Conservation (phyloP, 169 alveolate genomes). For the Eimeria acervulina region DNA sequence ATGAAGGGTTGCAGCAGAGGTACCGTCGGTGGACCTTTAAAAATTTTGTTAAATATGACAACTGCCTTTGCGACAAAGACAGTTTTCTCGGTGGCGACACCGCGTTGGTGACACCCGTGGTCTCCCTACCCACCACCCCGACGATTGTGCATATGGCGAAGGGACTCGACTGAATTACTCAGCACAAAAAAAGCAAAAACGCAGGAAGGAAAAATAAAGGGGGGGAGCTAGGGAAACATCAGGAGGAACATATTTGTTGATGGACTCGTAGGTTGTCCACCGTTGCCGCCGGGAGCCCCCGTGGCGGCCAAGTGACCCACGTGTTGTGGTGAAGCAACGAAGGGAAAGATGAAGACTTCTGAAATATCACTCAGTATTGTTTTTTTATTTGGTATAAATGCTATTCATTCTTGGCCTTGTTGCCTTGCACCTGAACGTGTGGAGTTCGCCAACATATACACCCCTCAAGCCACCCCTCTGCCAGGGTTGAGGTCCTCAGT, state of each 20-base stretch:
- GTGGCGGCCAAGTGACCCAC: conserved; percentile 17
- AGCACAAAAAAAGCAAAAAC: neutral
- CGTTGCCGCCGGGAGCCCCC: neutral
- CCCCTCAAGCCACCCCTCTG: neutral
- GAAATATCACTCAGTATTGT: neutral
- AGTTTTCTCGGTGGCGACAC: neutral
- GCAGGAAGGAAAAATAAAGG: neutral
- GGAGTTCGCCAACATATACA: neutral
- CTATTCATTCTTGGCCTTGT: neutral
- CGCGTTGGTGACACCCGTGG: conserved; percentile 39
- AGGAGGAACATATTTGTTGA: neutral
- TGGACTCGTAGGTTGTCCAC: neutral
- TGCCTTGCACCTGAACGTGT: neutral
- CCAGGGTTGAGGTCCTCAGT: conserved; percentile 26
- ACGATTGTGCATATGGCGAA: neutral
- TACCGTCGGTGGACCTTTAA: neutral
- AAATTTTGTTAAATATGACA: neutral
- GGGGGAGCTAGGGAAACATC: neutral
- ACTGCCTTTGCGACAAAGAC: neutral
- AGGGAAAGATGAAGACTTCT: neutral
- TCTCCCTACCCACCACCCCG: conserved; percentile 36
- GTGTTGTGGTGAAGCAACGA: neutral
- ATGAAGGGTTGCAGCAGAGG: neutral
- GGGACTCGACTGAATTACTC: neutral
- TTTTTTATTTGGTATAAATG: neutral